Conservation (phyloP, 805 yeast species). For the Starmera caribaea region DNA sequence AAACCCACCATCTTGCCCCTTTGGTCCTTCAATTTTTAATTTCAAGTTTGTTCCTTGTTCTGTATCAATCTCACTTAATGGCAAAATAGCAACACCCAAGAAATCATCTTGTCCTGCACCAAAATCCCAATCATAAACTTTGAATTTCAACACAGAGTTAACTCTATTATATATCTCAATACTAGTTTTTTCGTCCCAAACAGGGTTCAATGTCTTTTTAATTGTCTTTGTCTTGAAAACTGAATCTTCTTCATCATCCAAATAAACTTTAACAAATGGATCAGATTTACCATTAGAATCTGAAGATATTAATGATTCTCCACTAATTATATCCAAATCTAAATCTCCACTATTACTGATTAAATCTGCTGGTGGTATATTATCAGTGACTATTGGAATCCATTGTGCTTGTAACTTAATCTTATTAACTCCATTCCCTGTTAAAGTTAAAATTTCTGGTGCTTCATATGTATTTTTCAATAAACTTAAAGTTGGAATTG, state of each 20-base stretch:
- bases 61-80: slow-evolving; percentile 54
- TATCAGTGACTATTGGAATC: slow-evolving; percentile 59
- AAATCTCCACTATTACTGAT: slow-evolving; percentile 68
- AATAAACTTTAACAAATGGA: slow-evolving; percentile 67
- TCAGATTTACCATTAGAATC: slow-evolving; percentile 91
- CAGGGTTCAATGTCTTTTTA: slow-evolving; percentile 87
- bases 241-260: slow-evolving; percentile 50
- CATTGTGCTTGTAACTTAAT: slow-evolving; percentile 59
- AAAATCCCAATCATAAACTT: slow-evolving; percentile 85
- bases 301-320: slow-evolving; percentile 67
- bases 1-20: slow-evolving; percentile 45
- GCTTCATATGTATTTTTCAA: slow-evolving; percentile 54
- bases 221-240: slow-evolving; percentile 68
- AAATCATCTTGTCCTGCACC: slow-evolving; percentile 81
- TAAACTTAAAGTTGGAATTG: slow-evolving; percentile 57
- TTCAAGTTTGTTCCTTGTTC: slow-evolving; percentile 39
- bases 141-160: slow-evolving; percentile 46
- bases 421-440: slow-evolving; percentile 41
- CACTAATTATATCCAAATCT: slow-evolving; percentile 50
- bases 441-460: slow-evolving; percentile 47
- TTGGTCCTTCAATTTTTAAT: slow-evolving; percentile 35
- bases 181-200: slow-evolving; percentile 65
- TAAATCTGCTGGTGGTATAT: slow-evolving; percentile 66
- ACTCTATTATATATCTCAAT: slow-evolving; percentile 52
- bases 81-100: slow-evolving; percentile 56